Evolutionary conservation across 768 basidiomycete species (phyloP).

Genomic region (Candolleomyces eurysporus): DNA sequence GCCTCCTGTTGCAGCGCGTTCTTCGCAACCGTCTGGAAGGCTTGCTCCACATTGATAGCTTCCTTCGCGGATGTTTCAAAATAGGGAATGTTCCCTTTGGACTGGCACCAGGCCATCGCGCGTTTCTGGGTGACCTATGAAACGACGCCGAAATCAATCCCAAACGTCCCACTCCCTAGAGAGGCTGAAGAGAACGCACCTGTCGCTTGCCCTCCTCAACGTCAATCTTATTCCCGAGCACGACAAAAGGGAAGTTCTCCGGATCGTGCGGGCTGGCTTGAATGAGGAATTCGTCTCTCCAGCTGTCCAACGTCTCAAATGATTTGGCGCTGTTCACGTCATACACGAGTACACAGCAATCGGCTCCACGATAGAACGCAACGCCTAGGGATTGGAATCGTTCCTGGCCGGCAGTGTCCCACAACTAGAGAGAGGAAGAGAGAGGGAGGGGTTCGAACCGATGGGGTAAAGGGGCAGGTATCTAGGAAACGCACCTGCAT

Average conservation of each 20-base stretch:
- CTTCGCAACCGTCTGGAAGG: conserved; percentile 99
- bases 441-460: background rate
- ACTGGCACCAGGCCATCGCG: conserved; percentile 99
- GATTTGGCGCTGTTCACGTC: conserved; percentile 99
- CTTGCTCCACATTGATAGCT: conserved; percentile 99
- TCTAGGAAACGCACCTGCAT: conserved; percentile 73
- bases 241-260: conserved; percentile 99
- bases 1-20: conserved; percentile 97
- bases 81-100: conserved; percentile 99
- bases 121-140: conserved; percentile 97
- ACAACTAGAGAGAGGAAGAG: conserved; percentile 56
- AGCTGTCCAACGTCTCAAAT: conserved; percentile 97
- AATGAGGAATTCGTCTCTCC: conserved; percentile 99
- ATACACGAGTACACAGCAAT: conserved; percentile 98
- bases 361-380: conserved; percentile 98
- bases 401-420: conserved; percentile 99
- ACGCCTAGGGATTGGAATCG: conserved; percentile 99
- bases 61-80: conserved; percentile 99
- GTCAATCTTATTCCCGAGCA: conserved; percentile 99
- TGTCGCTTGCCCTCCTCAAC: conserved; percentile 98
- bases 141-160: background rate
- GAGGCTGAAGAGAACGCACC: conserved; percentile 39
- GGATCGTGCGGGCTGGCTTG: conserved; percentile 98
- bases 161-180: background rate
- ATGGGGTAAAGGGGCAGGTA: too few species aligned